Evolutionary conservation across 495 filamentous ascomycete genomes (phyloP), one percentile per base, ranked within the genome.

Genomic region (Penicillium argentinense): DNA sequence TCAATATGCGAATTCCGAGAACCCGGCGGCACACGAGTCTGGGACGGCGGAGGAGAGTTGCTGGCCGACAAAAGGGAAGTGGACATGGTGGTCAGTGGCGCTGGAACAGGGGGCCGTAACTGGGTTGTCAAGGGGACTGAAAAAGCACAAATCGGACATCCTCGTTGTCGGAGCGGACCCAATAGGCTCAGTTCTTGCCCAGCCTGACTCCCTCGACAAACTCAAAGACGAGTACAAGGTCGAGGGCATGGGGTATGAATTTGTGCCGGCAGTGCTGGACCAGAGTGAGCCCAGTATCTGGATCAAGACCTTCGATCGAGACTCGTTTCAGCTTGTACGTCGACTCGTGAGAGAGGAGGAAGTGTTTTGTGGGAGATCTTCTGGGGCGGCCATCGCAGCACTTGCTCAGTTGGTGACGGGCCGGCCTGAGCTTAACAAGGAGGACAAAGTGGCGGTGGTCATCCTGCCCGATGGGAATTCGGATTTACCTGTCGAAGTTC

Each of bases 221-320:
- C 7, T n/a, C 12, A 44, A 36, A 13, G 23, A n/a, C 24, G 47
- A 50, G 4, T 93, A 95, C 59, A 93, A 93, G 67, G 88, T 93
- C 1, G 89, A 95, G 70, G 89, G 89, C 7, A 93, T 95, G 47
- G 89, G 89, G 17, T 95, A 95, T 54, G 89, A 95, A 59, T 95
- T 92, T 56, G 83, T 92, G 45, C 89, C 89, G 1, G 84, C 89
- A 25, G 89, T 95, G 0, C 74, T 95, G 12, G 81, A 89, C 51
- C 85, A 81, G 47, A 60, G 78, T 2, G 56, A 73, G 16, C 83
- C 93, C 5, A 82, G 91, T 63, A 80, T 80, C 53, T 95, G 89
- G 89, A 87, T 91, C 64, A 95, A 95, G 76, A 93, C 89, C 4
- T 84, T 89, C 32, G 89, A 95, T 53, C 74, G 76, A 34, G 87